A percentile compares a stretch with the other conserved stretches of the same genome.
Conservation (phyloP, 164 flowering plant species). For the Vitis labrusca region DNA sequence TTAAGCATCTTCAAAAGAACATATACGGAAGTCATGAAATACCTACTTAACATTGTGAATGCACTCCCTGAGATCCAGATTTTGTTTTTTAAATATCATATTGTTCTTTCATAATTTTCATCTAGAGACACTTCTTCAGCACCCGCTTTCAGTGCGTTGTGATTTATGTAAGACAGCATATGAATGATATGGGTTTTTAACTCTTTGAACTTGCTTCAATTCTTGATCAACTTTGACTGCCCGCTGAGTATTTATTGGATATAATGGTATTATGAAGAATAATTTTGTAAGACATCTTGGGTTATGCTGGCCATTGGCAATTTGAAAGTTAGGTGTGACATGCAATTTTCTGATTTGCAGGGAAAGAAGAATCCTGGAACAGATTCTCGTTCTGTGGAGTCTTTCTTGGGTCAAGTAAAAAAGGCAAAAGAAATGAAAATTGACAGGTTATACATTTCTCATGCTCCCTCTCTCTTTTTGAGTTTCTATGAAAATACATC, state of each 20-base stretch:
- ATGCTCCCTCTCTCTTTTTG: not conserved
- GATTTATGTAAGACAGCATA: not conserved
- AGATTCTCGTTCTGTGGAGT: slow-evolving; percentile 55
- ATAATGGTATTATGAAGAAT: not conserved
- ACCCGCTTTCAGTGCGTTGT: no score
- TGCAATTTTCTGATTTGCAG: slow-evolving; percentile 34
- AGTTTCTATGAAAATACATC: not conserved
- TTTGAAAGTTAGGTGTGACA: not conserved
- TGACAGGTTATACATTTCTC: slow-evolving; percentile 53
- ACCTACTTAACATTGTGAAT: not conserved
- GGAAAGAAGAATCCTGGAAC: slow-evolving; percentile 97
- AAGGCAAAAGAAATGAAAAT: slow-evolving; percentile 86
- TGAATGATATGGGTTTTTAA: not conserved
- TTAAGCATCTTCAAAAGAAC: not conserved
- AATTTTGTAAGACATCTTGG: not conserved
- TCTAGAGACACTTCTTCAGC: no score
- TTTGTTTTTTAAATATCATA: not conserved
- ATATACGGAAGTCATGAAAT: not conserved
- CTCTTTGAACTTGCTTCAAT: not conserved
- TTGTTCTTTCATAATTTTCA: no score
- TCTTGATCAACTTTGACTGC: not conserved
- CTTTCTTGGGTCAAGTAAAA: slow-evolving; percentile 65
- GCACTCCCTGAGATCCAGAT: not conserved
- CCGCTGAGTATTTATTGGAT: not conserved
- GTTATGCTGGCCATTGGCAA: not conserved